Evolutionary conservation across 768 basidiomycete species (phyloP), one percentile per base, ranked within the genome.

Genomic region (Crucibulum laeve): DNA sequence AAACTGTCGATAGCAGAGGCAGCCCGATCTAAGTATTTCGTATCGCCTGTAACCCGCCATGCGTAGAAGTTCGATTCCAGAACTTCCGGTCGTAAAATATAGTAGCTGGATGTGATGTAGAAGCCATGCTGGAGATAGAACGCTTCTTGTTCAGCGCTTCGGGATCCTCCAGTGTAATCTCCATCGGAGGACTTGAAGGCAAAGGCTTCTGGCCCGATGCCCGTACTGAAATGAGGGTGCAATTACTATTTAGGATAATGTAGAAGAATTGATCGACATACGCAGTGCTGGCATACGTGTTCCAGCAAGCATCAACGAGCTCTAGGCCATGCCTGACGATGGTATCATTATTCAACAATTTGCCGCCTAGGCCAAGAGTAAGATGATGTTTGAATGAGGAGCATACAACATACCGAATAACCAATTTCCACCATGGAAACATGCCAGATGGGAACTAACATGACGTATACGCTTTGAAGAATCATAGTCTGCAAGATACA

Each of bases 21-120:
- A 2, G 87, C 85, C 17, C 81, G 76, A 38, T 84, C 66, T 24
- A 81, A 68, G 58, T 87, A 89, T 52, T 83, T 84, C 4, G 62
- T 59, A 51, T 88, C 67, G 1, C 87, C 87, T 2, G 85, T 87
- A 8, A 71, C 75, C 19, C 87, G 77, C 73, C 73, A 89, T 0
- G 85, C 87, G 46, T 88, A 83, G 65, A 88, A 88, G 67, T 87
- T 87, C 40, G 79, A 83, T 58, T 89, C 85, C 11, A 89, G 73
- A 18, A 89, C 84, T 61, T 88, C 85, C 0, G 87, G 86, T 21
- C 87, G 83, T 26, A 80, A 65, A 56, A 80, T 72, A 52, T 88
- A 89, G 49, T 69, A 64, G 15, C 64, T 49, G 5, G 58, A 48
- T 10, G 73, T 74, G 49, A 84, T 76, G 53, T 83, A 88, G 59